Conservation (phyloP, 2,329 filamentous ascomycete species). For the Verticillium tricorpus region DNA sequence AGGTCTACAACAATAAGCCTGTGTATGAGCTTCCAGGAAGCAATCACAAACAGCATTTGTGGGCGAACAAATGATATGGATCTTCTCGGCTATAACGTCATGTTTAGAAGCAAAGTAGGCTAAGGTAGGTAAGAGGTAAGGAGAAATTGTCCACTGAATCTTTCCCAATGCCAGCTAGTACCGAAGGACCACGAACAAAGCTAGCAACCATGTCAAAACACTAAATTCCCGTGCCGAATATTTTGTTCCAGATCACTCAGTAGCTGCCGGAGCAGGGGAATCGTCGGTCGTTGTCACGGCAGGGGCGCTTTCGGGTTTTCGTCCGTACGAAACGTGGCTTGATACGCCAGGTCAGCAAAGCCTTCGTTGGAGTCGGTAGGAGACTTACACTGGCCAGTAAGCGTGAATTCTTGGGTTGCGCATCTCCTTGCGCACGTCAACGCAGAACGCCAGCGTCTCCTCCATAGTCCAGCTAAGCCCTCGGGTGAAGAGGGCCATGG, state of each 20-base stretch:
- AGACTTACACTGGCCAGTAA: slow-evolving; percentile 27
- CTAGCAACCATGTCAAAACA: too few species aligned
- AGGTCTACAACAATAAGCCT: too few species aligned
- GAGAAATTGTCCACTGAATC: too few species aligned
- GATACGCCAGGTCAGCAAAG: neutral
- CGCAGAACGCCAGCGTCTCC: slow-evolving; percentile 21
- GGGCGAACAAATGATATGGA: too few species aligned
- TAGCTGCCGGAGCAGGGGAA: neutral
- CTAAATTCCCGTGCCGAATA: neutral
- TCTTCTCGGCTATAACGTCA: too few species aligned
- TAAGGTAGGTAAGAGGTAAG: too few species aligned
- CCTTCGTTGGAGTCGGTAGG: neutral
- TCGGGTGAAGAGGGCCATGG: slow-evolving; percentile 26
- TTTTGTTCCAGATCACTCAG: neutral
- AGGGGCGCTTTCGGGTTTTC: neutral
- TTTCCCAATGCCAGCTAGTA: too few species aligned
- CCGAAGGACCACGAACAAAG: too few species aligned
- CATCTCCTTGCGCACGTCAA: slow-evolving; percentile 22
- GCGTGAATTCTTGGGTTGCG: slow-evolving; percentile 22
- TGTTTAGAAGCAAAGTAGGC: too few species aligned
- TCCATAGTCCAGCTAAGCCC: slow-evolving; percentile 22
- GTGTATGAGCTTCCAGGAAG: too few species aligned
- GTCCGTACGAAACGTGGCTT: neutral
- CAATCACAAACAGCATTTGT: too few species aligned
- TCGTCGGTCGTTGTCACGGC: neutral